A percentile compares a stretch with the other conserved stretches of the same genome.
phyloP scores from a whole-genome alignment of 495 filamentous ascomycete species.

The Bathelium albidoporum region DNA sequence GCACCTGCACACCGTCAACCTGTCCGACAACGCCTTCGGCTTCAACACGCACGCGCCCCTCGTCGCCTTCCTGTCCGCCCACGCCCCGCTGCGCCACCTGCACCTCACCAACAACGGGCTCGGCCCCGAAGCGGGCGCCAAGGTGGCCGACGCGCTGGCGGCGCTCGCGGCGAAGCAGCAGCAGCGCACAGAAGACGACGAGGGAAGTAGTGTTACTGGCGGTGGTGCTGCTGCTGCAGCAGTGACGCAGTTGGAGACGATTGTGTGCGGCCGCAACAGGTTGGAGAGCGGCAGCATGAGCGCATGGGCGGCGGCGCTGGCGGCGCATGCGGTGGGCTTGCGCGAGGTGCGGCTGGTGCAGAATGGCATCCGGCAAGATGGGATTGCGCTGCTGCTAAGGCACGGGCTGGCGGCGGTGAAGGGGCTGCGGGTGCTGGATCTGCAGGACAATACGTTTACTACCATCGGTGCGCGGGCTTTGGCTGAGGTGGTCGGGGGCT shows the following conservation, averaged over 20 bases:
- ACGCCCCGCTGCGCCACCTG: conserved; percentile 80
- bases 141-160: conserved; percentile 68
- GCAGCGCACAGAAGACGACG: conserved; percentile 54
- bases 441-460: conserved; percentile 98
- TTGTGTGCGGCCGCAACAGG: conserved; percentile 91
- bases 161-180: conserved; percentile 69
- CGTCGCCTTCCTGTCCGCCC: conserved; percentile 66
- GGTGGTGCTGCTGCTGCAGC: too few relatives aligned
- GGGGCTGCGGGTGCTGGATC: conserved; percentile 62
- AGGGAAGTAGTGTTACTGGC: too few relatives aligned
- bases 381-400: conserved; percentile 64
- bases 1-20: conserved; percentile 79
- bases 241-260: conserved; percentile 75
- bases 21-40: conserved; percentile 96
- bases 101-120: conserved; percentile 98
- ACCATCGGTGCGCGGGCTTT: conserved; percentile 66
- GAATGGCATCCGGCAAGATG: conserved; percentile 93
- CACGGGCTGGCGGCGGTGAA: conserved; percentile 61
- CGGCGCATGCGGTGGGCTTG: conserved; percentile 61
- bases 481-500: conserved; percentile 58
- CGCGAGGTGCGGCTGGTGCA: conserved; percentile 94
- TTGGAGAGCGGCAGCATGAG: conserved; percentile 93
- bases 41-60: conserved; percentile 59
- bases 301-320: conserved; percentile 81
- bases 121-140: conserved; percentile 74